Base-by-base conservation (phyloP, 495 filamentous ascomycete genomes). In the Glonium stellatum region DNA sequence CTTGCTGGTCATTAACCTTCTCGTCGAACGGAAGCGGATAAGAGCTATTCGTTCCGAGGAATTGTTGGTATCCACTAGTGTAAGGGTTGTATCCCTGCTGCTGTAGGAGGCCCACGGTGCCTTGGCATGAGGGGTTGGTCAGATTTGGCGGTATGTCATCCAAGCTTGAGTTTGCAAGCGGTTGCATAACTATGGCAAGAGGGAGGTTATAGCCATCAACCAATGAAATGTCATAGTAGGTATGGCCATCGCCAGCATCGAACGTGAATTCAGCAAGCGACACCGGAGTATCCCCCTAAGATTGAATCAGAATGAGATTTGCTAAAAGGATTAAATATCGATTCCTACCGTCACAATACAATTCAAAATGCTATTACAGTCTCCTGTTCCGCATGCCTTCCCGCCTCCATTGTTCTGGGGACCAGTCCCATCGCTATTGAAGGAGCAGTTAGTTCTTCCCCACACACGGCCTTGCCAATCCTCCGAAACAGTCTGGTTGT, bases 171-270 rank as follows among this genome's bases (percentile, higher is more conserved):
- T 86, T 82, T 31, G 66, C 72, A 75, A 77, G 31, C 76, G 84
- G 49, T 80, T 75, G 68, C 78, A 84, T 55, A 22, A 86, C 74
- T 58, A 92, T 83, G 27, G 76, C 85, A 54, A 92, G 63, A 6
- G 87, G 86, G 9, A 92, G 72, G 70, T 92, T 91, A 78, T 92
- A 91, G 42, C 89, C 88, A 69, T 92, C 88, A 27, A 92, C 88
- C 36, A 92, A 80, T 36, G 87, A 89, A 60, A 92, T 87, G 71
- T 92, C 89, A 71, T 90, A 91, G 71, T 86, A 92, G 4, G 82
- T 85, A 67, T 89, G 82, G 12, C 73, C 76, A 56, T 77, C 75
- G 35, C 73, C 70, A n/a, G 76, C 73, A 39, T 78, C 75, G 41
- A 91, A 79, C 52, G 84, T 89, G 69, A 90, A 88, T 62, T 92